phyloP scores from a whole-genome alignment of 768 basidiomycete genomes.

The Trametes villosa region DNA sequence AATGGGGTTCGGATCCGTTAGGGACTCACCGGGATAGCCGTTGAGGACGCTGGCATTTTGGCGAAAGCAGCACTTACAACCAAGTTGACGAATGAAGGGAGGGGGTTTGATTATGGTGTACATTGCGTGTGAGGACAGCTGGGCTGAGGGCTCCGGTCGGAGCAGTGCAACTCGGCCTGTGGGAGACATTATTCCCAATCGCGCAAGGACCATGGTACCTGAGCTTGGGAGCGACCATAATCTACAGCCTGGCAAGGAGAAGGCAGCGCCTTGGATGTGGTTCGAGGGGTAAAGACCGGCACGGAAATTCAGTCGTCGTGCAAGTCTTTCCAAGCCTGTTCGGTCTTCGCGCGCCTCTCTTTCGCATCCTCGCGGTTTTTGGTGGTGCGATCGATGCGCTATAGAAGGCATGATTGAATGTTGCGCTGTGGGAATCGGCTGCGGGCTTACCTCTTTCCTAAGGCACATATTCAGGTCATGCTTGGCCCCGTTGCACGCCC shows the following conservation, averaged over 20 bases:
- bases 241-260: not conserved
- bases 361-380: constrained; percentile 66
- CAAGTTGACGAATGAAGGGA: not conserved
- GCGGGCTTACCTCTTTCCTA: constrained; percentile 60
- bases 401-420: not conserved
- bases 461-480: constrained; percentile 71
- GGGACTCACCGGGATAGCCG: too few relatives aligned
- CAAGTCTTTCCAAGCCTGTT: constrained; percentile 62
- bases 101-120: not conserved
- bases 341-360: constrained; percentile 55
- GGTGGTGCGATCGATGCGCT: constrained; percentile 64
- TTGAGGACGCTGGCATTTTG: too few relatives aligned
- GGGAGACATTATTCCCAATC: not conserved
- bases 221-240: not conserved
- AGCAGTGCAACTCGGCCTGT: not conserved
- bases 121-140: not conserved
- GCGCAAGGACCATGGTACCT: not conserved
- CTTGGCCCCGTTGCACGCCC: constrained; percentile 72
- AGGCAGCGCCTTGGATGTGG: not conserved
- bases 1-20: too few relatives aligned
- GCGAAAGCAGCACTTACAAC: too few relatives aligned
- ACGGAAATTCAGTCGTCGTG: constrained; percentile 45
- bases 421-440: not conserved
- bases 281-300: not conserved
- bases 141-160: not conserved